Conservation (phyloP, 306 rosid genomes). For the Trichosanthes truncata region DNA sequence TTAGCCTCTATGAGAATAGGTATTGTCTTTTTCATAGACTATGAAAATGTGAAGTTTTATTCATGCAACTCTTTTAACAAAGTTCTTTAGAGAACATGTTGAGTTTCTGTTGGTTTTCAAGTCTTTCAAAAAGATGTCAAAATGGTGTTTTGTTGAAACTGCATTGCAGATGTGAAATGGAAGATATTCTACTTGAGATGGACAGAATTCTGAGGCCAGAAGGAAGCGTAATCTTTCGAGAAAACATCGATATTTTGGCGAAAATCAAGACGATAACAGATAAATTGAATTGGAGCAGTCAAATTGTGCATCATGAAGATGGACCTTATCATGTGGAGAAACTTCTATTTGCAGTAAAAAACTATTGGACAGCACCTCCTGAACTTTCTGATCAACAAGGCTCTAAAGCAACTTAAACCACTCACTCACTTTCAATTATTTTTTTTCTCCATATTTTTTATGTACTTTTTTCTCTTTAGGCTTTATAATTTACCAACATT, state of each 20-base stretch:
- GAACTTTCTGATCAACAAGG: not conserved
- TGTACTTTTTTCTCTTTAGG: not conserved
- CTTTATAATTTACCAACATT: not conserved
- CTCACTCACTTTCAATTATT: not conserved
- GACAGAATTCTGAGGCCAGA: conserved; percentile 76
- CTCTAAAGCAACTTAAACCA: not conserved
- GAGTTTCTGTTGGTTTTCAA: not conserved
- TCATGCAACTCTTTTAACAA: not conserved
- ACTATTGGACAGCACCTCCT: conserved; percentile 70
- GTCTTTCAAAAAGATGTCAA: not conserved
- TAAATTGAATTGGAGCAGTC: conserved; percentile 67
- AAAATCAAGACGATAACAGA: conserved; percentile 35
- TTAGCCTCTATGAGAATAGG: conserved; percentile 59
- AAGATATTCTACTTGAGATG: conserved; percentile 70
- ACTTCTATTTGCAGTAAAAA: conserved; percentile 61
- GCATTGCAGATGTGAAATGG: conserved; percentile 60
- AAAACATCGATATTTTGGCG: conserved; percentile 54
- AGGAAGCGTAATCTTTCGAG: conserved; percentile 67
- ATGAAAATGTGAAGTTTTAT: not conserved
- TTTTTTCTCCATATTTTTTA: not conserved
- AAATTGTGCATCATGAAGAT: conserved; percentile 74
- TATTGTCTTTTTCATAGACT: conserved; percentile 5
- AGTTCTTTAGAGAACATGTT: not conserved
- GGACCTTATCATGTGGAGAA: conserved; percentile 62
- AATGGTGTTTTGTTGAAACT: not conserved